Conservation (phyloP, 1,284 basidiomycete species). For the Fistulinella cinereoalba region DNA sequence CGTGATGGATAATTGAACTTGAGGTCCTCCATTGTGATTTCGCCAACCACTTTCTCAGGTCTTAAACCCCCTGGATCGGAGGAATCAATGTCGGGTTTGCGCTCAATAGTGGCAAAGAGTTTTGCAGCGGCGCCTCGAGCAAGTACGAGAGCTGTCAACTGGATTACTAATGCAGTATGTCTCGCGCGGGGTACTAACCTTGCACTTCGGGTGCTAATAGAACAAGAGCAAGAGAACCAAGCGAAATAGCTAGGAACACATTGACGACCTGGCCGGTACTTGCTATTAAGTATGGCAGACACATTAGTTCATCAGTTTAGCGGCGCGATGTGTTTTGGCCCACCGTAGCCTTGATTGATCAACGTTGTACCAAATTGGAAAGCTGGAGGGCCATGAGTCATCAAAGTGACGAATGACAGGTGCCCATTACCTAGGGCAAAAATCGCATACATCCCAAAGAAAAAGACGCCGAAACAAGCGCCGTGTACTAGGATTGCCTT, state of each 20-base stretch:
- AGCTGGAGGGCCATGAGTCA: constrained; percentile 42
- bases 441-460: constrained; percentile 78
- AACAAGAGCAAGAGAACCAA: constrained; percentile 86
- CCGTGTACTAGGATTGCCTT: constrained; percentile 70
- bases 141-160: constrained; percentile 63
- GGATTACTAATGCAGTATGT: constrained; percentile 2
- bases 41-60: constrained; percentile 70
- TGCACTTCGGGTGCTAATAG: constrained; percentile 79
- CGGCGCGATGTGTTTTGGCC: constrained; percentile 7
- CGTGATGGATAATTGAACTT: constrained; percentile 92
- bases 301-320: not conserved
- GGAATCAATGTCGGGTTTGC: constrained; percentile 84
- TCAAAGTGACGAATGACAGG: not conserved
- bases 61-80: constrained; percentile 67
- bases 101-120: constrained; percentile 89
- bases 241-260: constrained; percentile 82
- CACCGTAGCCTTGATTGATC: constrained; percentile 60
- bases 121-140: constrained; percentile 92
- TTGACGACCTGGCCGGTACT: constrained; percentile 74
- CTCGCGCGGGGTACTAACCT: constrained; percentile 39
- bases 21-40: constrained; percentile 76
- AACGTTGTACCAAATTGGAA: constrained; percentile 84
- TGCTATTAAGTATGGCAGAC: constrained; percentile 41
- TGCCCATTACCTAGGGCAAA: constrained; percentile 61
- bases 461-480: constrained; percentile 66